Percentiles rank a stretch among this genome's conserved stretches.
Conservation (phyloP, 768 basidiomycete species). For the Suillus placidus region DNA sequence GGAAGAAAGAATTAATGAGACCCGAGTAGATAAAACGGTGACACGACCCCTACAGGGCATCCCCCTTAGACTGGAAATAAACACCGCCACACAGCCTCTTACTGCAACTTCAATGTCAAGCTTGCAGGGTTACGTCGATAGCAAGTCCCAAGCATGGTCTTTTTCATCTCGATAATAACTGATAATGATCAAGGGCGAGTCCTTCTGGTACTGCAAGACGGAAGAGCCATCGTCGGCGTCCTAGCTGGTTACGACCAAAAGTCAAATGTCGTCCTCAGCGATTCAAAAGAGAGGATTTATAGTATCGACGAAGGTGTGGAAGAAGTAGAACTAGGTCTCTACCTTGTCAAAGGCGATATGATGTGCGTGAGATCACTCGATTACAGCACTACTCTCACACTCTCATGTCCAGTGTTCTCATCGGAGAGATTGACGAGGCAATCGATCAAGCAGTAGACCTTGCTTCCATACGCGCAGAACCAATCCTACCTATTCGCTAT, state of each 20-base stretch:
- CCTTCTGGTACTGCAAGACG: slow-evolving; percentile 93
- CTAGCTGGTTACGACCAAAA: slow-evolving; percentile 94
- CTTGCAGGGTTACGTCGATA: slow-evolving; percentile 91
- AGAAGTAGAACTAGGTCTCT: slow-evolving; percentile 91
- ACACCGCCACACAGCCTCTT: slow-evolving; percentile 12
- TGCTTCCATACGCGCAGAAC: slow-evolving; percentile 81
- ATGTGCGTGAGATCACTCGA: slow-evolving; percentile 63
- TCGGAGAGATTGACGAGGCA: slow-evolving; percentile 85
- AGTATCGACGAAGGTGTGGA: slow-evolving; percentile 90
- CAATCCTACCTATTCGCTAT: slow-evolving; percentile 81
- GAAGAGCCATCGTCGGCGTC: slow-evolving; percentile 88
- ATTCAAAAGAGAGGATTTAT: slow-evolving; percentile 92
- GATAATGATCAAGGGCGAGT: slow-evolving; percentile 66
- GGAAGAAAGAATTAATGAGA: neutral
- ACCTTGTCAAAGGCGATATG: slow-evolving; percentile 98
- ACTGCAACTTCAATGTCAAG: slow-evolving; percentile 64
- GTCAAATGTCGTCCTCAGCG: slow-evolving; percentile 93
- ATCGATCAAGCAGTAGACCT: slow-evolving; percentile 78
- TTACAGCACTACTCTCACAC: neutral
- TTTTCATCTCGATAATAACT: neutral
- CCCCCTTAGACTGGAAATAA: neutral
- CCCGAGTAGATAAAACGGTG: slow-evolving; percentile 1
- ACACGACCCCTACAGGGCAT: neutral
- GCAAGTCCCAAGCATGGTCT: slow-evolving; percentile 42
- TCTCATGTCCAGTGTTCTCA: slow-evolving; percentile 55